Base-by-base conservation (phyloP, 23 red algal species). In the Gracilaria gracilis region DNA sequence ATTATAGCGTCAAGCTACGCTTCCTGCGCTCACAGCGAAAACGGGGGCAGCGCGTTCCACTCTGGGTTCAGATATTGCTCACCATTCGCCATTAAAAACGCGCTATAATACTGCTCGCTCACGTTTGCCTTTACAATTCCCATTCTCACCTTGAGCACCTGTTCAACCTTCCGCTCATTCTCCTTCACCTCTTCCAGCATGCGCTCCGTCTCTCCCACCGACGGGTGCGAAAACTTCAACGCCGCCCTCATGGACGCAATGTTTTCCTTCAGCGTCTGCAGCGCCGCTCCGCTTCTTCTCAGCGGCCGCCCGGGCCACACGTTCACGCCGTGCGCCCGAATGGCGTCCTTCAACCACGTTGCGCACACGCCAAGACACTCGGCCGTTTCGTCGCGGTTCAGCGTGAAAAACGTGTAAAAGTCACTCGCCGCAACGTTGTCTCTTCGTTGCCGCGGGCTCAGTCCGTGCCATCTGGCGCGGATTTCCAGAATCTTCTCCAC, bases 311-410 rank as follows among this genome's bases (percentile, higher is more conserved):
- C 87, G 21, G 89, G 89, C 89, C 89, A 92, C 9, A 61, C 48
- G 4, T 40, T 92, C 19, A 92, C 80, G 9, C 89, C 89, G 20
- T 84, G 78, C 19, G 64, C 15, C 15, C 89, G 78, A 29, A 92
- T 92, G 13, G 61, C 65, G 31, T 84, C 89, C 48, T 92, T 92
- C 14, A 92, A 67, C 89, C 89, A 92, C n/a, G 89, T 92, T 16
- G 77, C 35, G 42, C 89, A 92, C n/a, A 84, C 80, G 15, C 62
- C 62, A 11, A 92, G 62, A 34, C 39, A 67, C 46, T 83, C 47
- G 2, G 89, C 89, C 3, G 62, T 61, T 74, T 92, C 89, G 53
- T 92, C 89, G 28, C 89, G n/a, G 80, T 77, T 84, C 6, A 92
- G 65, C 1, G 89, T 92, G 20, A 92, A 62, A 23, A 92, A 75